Percentiles rank a stretch among this genome's conserved stretches.
Conservation (phyloP, 139 green algal species). For the Picochlorum sp. region DNA sequence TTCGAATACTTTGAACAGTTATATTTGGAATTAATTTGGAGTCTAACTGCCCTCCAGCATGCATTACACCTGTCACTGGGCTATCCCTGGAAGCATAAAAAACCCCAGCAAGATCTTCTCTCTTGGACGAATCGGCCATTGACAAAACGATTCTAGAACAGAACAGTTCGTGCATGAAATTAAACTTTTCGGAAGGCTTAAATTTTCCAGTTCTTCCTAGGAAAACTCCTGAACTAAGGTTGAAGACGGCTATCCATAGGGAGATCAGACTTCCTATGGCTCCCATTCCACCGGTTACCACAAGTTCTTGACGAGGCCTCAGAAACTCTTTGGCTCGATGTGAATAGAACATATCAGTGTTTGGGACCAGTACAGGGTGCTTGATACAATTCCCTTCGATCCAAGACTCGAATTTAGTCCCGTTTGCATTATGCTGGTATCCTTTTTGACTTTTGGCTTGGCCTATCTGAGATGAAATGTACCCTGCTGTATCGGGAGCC, state of each 20-base stretch:
- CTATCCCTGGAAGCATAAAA: background rate
- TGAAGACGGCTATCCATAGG: constrained; percentile 38
- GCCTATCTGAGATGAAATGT: too few relatives aligned
- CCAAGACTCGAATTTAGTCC: too few relatives aligned
- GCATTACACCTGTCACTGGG: constrained; percentile 5
- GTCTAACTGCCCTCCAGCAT: constrained; percentile 24
- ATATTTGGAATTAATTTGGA: constrained; percentile 31
- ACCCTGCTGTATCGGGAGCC: too few relatives aligned
- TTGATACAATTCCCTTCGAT: too few relatives aligned
- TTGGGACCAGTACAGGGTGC: too few relatives aligned
- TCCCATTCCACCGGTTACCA: constrained; percentile 35
- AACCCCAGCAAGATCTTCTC: background rate
- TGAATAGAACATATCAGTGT: too few relatives aligned
- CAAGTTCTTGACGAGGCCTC: background rate
- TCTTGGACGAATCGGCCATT: constrained; percentile 13
- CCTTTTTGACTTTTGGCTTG: too few relatives aligned
- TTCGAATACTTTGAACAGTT: constrained; percentile 5
- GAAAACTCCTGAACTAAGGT: background rate
- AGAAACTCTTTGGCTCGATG: too few relatives aligned
- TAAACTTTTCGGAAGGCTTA: too few relatives aligned
- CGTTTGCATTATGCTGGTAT: too few relatives aligned
- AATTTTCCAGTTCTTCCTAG: constrained; percentile 27
- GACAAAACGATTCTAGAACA: too few relatives aligned
- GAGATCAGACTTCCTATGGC: constrained; percentile 40
- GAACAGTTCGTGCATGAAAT: too few relatives aligned